Base-by-base conservation (phyloP, 1,139 yeast genomes). In the Scheffersomyces titani region DNA sequence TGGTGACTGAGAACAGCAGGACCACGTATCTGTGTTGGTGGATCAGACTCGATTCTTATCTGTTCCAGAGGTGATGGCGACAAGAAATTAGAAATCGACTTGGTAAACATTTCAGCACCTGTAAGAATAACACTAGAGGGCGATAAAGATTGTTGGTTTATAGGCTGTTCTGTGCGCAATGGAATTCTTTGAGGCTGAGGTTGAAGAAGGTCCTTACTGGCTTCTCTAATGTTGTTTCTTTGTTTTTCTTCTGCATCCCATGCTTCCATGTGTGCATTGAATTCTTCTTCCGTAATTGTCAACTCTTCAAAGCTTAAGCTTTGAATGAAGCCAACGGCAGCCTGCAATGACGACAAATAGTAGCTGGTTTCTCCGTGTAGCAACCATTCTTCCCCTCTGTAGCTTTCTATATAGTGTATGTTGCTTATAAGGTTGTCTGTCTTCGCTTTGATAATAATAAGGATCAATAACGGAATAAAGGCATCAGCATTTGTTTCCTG, bases 401-500 rank as follows among this genome's bases (percentile, higher is more conserved):
- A 94, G 56, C 94, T 78, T 68, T 92, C 97, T 63, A 94, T 92
- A 70, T 92, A 96, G 60, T 84, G 86, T 61, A 93, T 74, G 68
- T 94, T 93, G 19, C 97, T 91, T 19, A 86, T 82, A 44, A 96
- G 73, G 64, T 86, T 75, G 45, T 76, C 76, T 0, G 89, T 83
- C 54, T 83, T 80, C 0, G 97, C 87, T 63, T 87, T 88, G 51
- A 94, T 73, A 2, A 93, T 83, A 6, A 94, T 89, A 63, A 88
- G 87, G 46, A 96, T 92, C 53, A 96, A 76, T 51, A 94, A 73
- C 0, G 99, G 99, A 30, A 96, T 82, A 70, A 96, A 96, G 36
- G 91, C 85, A 72, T 96, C 99, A 0, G 99, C 99, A 63, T 93
- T 93, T 2, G 83, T 77, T 65, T 91, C 96, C 57, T 78, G 77